These are phyloP conservation scores for Xylariales sp. DNA, from an alignment of 2,329 filamentous ascomycete genomes.

Conservation along the genomic window DNA sequence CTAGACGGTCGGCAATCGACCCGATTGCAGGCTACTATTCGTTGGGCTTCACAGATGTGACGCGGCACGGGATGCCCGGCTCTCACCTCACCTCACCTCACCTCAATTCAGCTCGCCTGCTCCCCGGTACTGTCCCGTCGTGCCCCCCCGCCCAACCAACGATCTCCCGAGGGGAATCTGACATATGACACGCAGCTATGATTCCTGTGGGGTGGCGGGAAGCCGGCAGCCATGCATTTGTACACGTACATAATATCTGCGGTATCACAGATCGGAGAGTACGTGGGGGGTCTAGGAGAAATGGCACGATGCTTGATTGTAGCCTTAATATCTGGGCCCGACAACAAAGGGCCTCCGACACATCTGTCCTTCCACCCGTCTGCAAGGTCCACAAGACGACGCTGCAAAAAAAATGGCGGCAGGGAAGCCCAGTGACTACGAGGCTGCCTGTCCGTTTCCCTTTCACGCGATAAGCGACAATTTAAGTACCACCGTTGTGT, in stretches of 20 bases:
- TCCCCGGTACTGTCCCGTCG: conserved; percentile 9
- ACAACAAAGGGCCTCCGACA: not conserved
- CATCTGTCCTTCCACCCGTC: not conserved
- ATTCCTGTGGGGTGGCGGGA: conserved; percentile 22
- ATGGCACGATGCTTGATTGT: conserved; percentile 11
- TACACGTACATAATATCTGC: conserved; percentile 20
- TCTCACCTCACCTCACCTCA: conserved; percentile 30
- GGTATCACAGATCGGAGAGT: conserved; percentile 31
- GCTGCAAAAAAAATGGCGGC: not conserved
- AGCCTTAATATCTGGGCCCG: conserved; percentile 22
- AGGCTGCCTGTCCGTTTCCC: not conserved
- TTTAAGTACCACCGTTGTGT: conserved; percentile 8
- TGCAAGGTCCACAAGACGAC: conserved; percentile 6
- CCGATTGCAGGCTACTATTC: conserved; percentile 30
- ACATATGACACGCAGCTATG: conserved; percentile 30
- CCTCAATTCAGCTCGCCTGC: conserved; percentile 11
- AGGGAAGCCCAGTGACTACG: not conserved
- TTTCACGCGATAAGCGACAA: conserved; percentile 11
- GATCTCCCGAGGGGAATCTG: conserved; percentile 25
- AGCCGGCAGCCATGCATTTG: conserved; percentile 29
- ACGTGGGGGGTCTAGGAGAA: conserved; percentile 11
- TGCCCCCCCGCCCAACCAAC: conserved; percentile 16
- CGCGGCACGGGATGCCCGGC: conserved; percentile 15
- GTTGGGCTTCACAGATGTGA: conserved; percentile 29
- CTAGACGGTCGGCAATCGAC: conserved; percentile 29